Percentiles rank a stretch among this genome's conserved stretches.
Conservation (phyloP, 148 eudicot species). For the Chenopodium suecicum region DNA sequence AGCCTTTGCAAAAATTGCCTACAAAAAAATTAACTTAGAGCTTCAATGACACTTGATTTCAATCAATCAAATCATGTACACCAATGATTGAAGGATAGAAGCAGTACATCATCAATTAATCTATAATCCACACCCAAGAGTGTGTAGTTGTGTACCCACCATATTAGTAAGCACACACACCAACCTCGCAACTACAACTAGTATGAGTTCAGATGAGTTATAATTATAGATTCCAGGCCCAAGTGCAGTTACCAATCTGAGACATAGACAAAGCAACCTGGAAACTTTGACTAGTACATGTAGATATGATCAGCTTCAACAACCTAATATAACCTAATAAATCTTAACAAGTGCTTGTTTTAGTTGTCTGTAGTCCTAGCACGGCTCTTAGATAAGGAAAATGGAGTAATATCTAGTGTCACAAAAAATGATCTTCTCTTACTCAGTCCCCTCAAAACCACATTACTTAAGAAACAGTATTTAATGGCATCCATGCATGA, state of each 20-base stretch:
- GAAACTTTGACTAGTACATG: background rate
- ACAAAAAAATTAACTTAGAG: constrained; percentile 8
- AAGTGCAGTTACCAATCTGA: background rate
- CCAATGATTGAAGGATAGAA: background rate
- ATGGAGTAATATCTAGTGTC: background rate
- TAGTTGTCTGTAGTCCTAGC: background rate
- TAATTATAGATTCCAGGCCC: background rate
- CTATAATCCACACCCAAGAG: too few relatives aligned
- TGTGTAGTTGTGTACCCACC: too few relatives aligned
- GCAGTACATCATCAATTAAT: too few relatives aligned
- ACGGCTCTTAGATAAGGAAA: background rate
- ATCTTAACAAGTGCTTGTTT: background rate
- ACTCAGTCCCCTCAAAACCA: background rate
- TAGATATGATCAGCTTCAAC: background rate
- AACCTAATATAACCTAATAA: background rate
- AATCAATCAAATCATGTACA: too few relatives aligned
- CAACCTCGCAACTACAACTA: too few relatives aligned
- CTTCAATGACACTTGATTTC: background rate
- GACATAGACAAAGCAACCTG: background rate
- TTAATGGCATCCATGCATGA: background rate
- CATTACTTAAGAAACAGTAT: background rate
- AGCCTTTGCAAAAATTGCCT: constrained; percentile 77
- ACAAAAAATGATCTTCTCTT: background rate
- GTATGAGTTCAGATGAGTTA: too few relatives aligned
- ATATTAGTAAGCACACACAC: too few relatives aligned